Evolutionary conservation across 192 early-diverging fungal genomes (phyloP).

Genomic region (Dissophora ornata): DNA sequence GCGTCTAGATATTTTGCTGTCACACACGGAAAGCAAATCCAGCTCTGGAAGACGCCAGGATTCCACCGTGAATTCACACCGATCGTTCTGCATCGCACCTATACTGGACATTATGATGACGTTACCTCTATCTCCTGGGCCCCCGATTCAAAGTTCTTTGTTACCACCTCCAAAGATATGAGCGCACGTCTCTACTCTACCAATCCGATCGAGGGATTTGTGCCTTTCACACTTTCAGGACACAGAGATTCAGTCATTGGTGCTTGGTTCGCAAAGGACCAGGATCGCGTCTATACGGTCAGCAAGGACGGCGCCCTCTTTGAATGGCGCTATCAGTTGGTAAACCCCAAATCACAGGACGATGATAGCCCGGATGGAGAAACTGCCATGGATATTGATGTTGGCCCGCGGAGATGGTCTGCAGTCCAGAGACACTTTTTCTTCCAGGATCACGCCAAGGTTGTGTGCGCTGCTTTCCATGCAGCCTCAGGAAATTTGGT

Average conservation of each 20-base stretch:
- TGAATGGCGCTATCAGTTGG: constrained; percentile 71
- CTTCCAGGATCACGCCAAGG: constrained; percentile 79
- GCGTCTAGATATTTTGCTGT: constrained; percentile 78
- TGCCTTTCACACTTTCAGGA: constrained; percentile 80
- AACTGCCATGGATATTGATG: constrained; percentile 59
- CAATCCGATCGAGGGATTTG: constrained; percentile 78
- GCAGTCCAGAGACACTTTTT: constrained; percentile 81
- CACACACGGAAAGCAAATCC: constrained; percentile 83
- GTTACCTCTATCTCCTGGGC: constrained; percentile 88
- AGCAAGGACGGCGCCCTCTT: constrained; percentile 91
- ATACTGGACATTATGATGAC: constrained; percentile 88
- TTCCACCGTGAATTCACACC: constrained; percentile 92
- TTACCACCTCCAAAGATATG: constrained; percentile 83
- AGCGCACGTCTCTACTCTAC: constrained; percentile 78
- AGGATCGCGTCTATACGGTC: constrained; percentile 82
- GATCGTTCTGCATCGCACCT: constrained; percentile 84
- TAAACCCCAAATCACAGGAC: constrained; percentile 56
- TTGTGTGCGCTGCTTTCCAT: constrained; percentile 85
- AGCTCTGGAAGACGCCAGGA: constrained; percentile 95
- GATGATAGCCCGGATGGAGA: constrained; percentile 70
- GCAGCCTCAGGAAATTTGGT: constrained; percentile 77
- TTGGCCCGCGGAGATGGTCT: constrained; percentile 61
- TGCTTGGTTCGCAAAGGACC: constrained; percentile 82
- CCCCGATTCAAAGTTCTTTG: constrained; percentile 77
- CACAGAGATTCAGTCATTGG: constrained; percentile 88